These are phyloP conservation scores for Triangularia setosa DNA, from an alignment of 2,329 filamentous ascomycete species.

Conservation along the genomic window DNA sequence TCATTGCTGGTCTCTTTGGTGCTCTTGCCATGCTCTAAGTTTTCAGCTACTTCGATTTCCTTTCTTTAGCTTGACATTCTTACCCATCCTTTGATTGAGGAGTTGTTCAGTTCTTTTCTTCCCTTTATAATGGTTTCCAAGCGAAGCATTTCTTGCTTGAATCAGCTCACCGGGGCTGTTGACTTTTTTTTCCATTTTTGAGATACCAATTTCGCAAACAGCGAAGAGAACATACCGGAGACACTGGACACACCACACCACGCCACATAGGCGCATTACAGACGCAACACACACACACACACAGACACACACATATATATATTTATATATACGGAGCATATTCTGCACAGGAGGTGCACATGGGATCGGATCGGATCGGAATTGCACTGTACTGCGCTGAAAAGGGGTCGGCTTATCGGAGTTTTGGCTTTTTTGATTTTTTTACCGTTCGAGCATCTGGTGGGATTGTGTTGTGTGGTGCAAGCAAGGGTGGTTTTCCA, in stretches of 20 bases:
- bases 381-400: not conserved
- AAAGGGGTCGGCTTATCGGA: not conserved
- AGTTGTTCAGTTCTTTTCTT: not conserved
- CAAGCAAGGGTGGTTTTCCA: not conserved
- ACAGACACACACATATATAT: too few relatives aligned
- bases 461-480: not conserved
- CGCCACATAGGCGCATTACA: not conserved
- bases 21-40: constrained; percentile 35
- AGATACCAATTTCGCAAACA: not conserved
- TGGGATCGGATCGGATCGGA: not conserved
- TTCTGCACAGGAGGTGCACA: not conserved
- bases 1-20: constrained; percentile 38
- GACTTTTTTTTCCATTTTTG: not conserved
- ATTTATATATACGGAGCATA: not conserved
- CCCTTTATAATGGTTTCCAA: not conserved
- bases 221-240: not conserved
- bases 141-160: not conserved
- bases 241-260: not conserved
- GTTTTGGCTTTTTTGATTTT: not conserved
- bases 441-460: not conserved
- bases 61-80: not conserved
- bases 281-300: not conserved
- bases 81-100: not conserved
- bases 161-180: not conserved
- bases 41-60: not conserved